Conservation (phyloP, 345 rosid species). For the Syzygium jambos region DNA sequence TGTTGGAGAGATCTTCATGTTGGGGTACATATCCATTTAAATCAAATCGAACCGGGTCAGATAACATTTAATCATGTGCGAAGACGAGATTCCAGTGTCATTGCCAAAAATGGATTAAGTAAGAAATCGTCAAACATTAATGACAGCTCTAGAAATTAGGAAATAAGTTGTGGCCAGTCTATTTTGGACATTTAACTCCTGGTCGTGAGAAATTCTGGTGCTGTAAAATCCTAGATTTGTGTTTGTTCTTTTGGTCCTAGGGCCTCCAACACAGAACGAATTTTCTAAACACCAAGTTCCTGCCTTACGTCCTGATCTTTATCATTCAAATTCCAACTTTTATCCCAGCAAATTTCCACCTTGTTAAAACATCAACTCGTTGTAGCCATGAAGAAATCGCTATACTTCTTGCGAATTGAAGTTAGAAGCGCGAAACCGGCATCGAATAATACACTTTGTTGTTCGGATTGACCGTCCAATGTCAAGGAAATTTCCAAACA, state of each 20-base stretch:
- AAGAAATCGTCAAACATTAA: background rate
- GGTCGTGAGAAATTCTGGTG: background rate
- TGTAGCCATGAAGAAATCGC: background rate
- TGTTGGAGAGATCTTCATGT: background rate
- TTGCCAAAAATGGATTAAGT: background rate
- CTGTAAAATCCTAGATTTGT: background rate
- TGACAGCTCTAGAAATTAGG: background rate
- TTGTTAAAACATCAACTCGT: background rate
- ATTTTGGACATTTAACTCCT: background rate
- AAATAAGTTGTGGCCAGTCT: background rate
- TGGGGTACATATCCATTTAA: background rate
- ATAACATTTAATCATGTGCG: background rate
- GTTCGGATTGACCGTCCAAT: background rate
- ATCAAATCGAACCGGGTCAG: background rate
- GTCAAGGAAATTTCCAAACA: background rate
- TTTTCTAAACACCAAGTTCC: background rate
- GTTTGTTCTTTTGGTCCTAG: background rate
- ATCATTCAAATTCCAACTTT: background rate
- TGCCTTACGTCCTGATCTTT: background rate
- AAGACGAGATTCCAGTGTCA: background rate
- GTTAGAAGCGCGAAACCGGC: background rate
- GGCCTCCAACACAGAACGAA: background rate
- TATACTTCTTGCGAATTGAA: background rate
- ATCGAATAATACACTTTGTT: accelerated
- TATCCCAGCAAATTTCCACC: background rate